These are phyloP conservation scores for Naganishia sp. DNA, from an alignment of 1,284 basidiomycete species.

Conservation along the genomic window DNA sequence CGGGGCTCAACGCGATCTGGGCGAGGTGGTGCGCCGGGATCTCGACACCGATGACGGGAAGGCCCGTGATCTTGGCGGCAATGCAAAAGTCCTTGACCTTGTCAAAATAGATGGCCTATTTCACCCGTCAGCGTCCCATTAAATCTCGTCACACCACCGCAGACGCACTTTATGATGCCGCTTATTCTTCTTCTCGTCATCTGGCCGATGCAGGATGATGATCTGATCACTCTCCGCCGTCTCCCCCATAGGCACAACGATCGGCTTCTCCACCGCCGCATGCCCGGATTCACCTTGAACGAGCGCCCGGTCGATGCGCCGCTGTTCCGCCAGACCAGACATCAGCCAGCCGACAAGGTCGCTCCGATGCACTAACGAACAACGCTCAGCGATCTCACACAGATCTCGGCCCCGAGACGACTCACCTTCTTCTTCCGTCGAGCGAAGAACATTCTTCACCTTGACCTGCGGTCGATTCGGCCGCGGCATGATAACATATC, in stretches of 20 bases:
- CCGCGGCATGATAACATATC: slow-evolving; percentile 51
- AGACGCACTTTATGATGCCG: slow-evolving; percentile 47
- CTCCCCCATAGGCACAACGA: neutral
- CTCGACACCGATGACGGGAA: slow-evolving; percentile 50
- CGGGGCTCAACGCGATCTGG: slow-evolving; percentile 43
- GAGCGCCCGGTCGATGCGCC: slow-evolving; percentile 48
- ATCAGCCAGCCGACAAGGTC: slow-evolving; percentile 49
- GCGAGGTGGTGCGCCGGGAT: slow-evolving; percentile 41
- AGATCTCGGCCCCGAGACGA: neutral
- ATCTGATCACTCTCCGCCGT: slow-evolving; percentile 42
- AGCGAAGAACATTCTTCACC: slow-evolving; percentile 44
- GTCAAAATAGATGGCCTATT: slow-evolving; percentile 48
- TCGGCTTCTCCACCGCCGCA: slow-evolving; percentile 32
- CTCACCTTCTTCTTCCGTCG: slow-evolving; percentile 50
- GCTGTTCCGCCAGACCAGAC: slow-evolving; percentile 49
- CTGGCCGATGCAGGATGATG: slow-evolving; percentile 49
- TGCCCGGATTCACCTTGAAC: slow-evolving; percentile 38
- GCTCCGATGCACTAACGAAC: slow-evolving; percentile 43
- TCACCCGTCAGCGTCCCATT: neutral
- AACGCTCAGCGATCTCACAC: neutral
- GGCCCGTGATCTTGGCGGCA: slow-evolving; percentile 36
- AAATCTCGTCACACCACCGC: neutral
- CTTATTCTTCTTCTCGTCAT: slow-evolving; percentile 44
- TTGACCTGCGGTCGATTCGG: slow-evolving; percentile 49
- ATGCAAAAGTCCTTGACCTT: slow-evolving; percentile 46